A percentile compares a stretch with the other conserved stretches of the same genome.
These are phyloP conservation scores for Myrmaecium sp. DNA, from an alignment of 2,329 filamentous ascomycete species.

Conservation along the genomic window DNA sequence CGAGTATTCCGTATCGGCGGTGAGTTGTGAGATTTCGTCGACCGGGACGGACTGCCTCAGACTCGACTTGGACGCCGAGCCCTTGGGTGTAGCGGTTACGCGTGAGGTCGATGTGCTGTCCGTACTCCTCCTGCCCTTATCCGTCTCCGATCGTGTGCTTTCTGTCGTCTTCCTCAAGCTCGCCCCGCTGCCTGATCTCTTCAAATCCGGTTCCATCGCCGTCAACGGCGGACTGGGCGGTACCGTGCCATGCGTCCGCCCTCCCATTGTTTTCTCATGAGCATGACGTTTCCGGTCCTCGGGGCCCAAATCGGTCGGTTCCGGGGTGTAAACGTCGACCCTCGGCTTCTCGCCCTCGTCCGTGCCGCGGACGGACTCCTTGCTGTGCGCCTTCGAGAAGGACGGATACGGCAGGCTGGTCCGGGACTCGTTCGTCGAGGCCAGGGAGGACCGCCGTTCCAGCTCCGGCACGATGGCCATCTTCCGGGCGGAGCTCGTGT, in stretches of 20 bases:
- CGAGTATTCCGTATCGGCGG: slow-evolving; percentile 22
- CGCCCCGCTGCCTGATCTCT: slow-evolving; percentile 26
- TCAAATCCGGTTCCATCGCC: slow-evolving; percentile 24
- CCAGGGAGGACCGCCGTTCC: slow-evolving; percentile 21
- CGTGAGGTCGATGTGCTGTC: slow-evolving; percentile 19
- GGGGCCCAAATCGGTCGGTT: slow-evolving; percentile 26
- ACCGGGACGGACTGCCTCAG: slow-evolving; percentile 21
- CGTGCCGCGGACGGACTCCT: slow-evolving; percentile 56
- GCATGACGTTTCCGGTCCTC: too few species aligned
- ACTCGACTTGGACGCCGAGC: slow-evolving; percentile 24
- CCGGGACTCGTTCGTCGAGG: slow-evolving; percentile 19
- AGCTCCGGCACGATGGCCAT: slow-evolving; percentile 30
- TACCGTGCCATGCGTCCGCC: slow-evolving; percentile 12
- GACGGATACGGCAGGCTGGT: slow-evolving; percentile 52
- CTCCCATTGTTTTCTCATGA: slow-evolving; percentile 12
- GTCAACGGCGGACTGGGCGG: slow-evolving; percentile 33
- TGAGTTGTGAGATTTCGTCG: slow-evolving; percentile 24
- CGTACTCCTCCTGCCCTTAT: slow-evolving; percentile 22
- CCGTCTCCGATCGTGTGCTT: slow-evolving; percentile 16
- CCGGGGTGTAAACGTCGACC: slow-evolving; percentile 19
- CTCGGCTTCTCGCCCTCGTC: slow-evolving; percentile 18
- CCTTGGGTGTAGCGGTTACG: slow-evolving; percentile 19
- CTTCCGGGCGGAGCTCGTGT: slow-evolving; percentile 13
- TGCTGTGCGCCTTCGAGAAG: slow-evolving; percentile 84
- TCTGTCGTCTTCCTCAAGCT: slow-evolving; percentile 25